Evolutionary conservation across 176 grass and related monocot genomes (phyloP), one percentile per base, ranked within the genome.

Genomic region (Juncus effusus): DNA sequence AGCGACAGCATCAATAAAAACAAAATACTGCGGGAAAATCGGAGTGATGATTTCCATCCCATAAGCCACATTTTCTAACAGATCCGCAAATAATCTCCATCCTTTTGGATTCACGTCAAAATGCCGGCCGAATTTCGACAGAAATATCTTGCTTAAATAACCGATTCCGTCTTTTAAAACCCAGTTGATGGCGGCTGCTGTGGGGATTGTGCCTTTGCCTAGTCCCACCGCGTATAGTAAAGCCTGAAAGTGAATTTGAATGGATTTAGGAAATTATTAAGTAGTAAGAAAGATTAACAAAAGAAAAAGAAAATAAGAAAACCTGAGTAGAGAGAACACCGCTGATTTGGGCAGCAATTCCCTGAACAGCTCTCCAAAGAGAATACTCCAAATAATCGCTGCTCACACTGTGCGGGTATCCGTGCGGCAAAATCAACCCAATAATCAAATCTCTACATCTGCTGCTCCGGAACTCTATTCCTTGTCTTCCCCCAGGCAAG

Each of bases 41-140:
- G 93, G 93, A 60, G 93, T 97, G 71, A 92, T 42, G 73, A 97
- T 97, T 64, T 97, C 93, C 60, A 97, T 64, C 3, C 88, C 93
- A 69, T 96, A 89, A 19, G 93, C 85, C 7, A 78, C 39, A 69
- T 97, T 97, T 72, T 97, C 85, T 72, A 92, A 63, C 77, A 97
- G 67, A 84, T 97, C 93, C 0, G 85, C 77, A 77, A 97, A 86
- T 13, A 89, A 45, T 39, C 93, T 70, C 93, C 93, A 97, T 5
- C 88, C 93, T 73, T 97, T 92, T 1, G 85, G 93, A 69, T 97
- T 91, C 62, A 97, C 93, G 81, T 97, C 88, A 7, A 97, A 92
- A 78, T 97, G 88, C 5, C 93, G 70, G 10, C 93, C 93, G 3
- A 96, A 89, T 75, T 91, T 91, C 0, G 93, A 96, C 4, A 96